Conservation (phyloP, 2,329 filamentous ascomycete genomes). For the Diaporthe sp. region DNA sequence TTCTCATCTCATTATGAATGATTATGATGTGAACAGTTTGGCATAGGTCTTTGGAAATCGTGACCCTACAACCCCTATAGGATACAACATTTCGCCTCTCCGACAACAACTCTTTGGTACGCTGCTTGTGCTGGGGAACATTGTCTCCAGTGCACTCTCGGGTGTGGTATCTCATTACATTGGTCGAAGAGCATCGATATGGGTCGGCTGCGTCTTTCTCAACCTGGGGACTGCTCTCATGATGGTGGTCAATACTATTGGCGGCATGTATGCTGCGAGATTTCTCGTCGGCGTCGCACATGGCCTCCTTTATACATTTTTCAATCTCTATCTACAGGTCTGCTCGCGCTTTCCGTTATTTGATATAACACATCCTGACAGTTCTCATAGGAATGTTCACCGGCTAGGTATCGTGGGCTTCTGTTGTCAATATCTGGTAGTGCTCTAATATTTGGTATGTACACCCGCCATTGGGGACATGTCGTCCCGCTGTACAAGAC, state of each 20-base stretch:
- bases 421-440: constrained; percentile 1
- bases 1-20: too few relatives aligned
- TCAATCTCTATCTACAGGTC: constrained; percentile 7
- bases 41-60: constrained; percentile 8
- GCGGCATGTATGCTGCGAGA: background rate
- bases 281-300: constrained; percentile 2
- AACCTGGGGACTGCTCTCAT: background rate
- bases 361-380: background rate
- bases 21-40: background rate
- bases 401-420: constrained; percentile 5
- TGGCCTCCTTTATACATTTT: background rate
- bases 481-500: too few relatives aligned
- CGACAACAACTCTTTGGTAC: constrained; percentile 10
- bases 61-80: background rate
- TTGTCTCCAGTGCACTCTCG: background rate
- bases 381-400: background rate
- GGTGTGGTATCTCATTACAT: background rate
- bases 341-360: background rate
- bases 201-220: background rate
- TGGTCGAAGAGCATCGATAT: constrained; percentile 3
- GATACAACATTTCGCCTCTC: constrained; percentile 6
- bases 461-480: background rate
- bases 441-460: background rate
- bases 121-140: background rate
- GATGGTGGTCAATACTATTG: constrained; percentile 5